These are phyloP conservation scores for Sesbania bispinosa DNA, from an alignment of 306 rosid genomes.

Conservation along the genomic window DNA sequence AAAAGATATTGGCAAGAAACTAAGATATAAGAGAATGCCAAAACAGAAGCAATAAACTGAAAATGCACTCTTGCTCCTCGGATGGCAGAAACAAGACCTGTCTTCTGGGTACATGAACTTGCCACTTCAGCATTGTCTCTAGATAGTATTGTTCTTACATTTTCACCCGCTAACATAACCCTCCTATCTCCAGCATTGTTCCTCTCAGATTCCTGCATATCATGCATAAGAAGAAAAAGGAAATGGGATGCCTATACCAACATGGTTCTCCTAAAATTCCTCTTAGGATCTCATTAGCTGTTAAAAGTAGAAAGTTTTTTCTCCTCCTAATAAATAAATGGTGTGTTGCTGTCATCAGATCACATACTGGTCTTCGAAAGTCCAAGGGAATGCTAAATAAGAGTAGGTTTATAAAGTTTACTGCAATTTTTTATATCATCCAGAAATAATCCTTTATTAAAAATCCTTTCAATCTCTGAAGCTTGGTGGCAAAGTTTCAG, in stretches of 20 bases:
- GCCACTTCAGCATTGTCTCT: slow-evolving; percentile 13
- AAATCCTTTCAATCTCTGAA: slow-evolving; percentile 49
- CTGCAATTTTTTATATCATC: background rate
- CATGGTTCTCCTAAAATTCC: slow-evolving; percentile 12
- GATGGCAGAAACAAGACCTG: background rate
- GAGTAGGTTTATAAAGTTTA: background rate
- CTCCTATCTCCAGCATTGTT: background rate
- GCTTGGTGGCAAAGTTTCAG: slow-evolving; percentile 55
- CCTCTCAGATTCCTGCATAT: background rate
- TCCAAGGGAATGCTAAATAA: slow-evolving; percentile 7
- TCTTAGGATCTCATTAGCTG: background rate
- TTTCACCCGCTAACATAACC: slow-evolving; percentile 2
- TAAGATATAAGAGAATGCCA: background rate
- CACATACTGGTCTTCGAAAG: background rate
- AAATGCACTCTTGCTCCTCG: background rate
- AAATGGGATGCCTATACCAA: background rate
- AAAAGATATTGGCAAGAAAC: background rate
- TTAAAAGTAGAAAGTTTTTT: background rate
- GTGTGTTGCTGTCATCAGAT: background rate
- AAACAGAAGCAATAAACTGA: background rate
- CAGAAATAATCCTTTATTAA: background rate
- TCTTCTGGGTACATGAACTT: background rate
- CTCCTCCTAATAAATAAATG: slow-evolving; percentile 1
- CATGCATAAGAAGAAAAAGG: background rate
- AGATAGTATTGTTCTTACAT: background rate